Conservation (phyloP, 257 asterid genomes). For the Nicotiana tomentosiformis region DNA sequence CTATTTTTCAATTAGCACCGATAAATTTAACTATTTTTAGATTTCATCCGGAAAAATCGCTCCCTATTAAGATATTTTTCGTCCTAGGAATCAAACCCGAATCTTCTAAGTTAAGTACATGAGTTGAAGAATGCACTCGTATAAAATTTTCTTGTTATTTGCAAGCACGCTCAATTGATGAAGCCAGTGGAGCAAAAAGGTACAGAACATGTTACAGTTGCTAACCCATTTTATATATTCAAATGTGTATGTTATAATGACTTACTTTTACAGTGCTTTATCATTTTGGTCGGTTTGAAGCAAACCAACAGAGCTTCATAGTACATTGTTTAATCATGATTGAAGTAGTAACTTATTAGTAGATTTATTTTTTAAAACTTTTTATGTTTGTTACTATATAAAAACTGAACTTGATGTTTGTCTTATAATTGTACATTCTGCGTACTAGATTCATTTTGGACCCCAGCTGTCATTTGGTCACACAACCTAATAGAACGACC, state of each 20-base stretch:
- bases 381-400: neutral
- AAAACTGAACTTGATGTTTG: neutral
- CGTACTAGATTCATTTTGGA: neutral
- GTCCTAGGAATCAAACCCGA: too few species aligned
- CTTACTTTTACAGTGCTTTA: slow-evolving; percentile 13
- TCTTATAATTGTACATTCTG: slow-evolving; percentile 2
- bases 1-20: too few species aligned
- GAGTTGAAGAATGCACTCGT: too few species aligned
- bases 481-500: neutral
- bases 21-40: too few species aligned
- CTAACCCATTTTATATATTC: neutral
- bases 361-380: neutral
- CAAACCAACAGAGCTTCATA: neutral
- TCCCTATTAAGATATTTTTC: too few species aligned
- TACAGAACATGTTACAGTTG: neutral
- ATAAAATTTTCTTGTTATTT: neutral
- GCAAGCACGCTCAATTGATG: neutral
- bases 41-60: too few species aligned
- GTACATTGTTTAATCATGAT: neutral
- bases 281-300: neutral
- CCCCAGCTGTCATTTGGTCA: slow-evolving; percentile 11
- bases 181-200: neutral
- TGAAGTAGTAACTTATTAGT: neutral
- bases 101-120: too few species aligned
- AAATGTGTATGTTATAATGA: neutral